phyloP scores from a whole-genome alignment of 176 grass and related monocot genomes.

The Raddia guianensis region DNA sequence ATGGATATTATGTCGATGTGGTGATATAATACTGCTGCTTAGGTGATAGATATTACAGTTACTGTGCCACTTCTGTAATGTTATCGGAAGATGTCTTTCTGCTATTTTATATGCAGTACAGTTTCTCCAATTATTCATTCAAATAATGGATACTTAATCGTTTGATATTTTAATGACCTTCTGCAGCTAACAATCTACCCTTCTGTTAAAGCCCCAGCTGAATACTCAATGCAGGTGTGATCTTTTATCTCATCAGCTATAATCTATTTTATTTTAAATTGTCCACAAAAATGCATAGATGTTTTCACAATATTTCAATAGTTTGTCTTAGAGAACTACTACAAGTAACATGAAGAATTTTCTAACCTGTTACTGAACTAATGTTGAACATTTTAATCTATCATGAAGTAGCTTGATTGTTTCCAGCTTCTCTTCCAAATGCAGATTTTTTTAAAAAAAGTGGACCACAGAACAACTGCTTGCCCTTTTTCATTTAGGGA shows the following conservation, averaged over 20 bases:
- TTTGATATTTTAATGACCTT: slow-evolving; percentile 16
- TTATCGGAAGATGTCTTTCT: background rate
- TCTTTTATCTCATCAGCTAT: background rate
- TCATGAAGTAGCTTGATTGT: background rate
- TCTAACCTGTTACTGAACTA: background rate
- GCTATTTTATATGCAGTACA: background rate
- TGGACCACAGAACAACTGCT: background rate
- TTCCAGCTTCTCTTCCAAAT: background rate
- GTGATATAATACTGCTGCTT: slow-evolving; percentile 6
- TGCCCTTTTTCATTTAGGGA: background rate
- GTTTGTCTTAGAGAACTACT: background rate
- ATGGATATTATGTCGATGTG: background rate
- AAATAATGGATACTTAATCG: slow-evolving; percentile 12
- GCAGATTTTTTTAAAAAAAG: background rate
- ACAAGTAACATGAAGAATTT: background rate
- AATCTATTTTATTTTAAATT: slow-evolving; percentile 27
- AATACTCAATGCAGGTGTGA: slow-evolving; percentile 80
- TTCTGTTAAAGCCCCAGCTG: slow-evolving; percentile 69
- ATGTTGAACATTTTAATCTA: background rate
- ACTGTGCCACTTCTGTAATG: background rate
- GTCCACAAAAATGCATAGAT: background rate
- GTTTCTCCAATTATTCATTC: slow-evolving; percentile 11
- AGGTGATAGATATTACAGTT: slow-evolving; percentile 3
- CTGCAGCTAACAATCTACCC: slow-evolving; percentile 75
- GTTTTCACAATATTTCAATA: slow-evolving; percentile 28